Evolutionary conservation across 306 rosid genomes (phyloP).

Genomic region (Luffa acutangula): DNA sequence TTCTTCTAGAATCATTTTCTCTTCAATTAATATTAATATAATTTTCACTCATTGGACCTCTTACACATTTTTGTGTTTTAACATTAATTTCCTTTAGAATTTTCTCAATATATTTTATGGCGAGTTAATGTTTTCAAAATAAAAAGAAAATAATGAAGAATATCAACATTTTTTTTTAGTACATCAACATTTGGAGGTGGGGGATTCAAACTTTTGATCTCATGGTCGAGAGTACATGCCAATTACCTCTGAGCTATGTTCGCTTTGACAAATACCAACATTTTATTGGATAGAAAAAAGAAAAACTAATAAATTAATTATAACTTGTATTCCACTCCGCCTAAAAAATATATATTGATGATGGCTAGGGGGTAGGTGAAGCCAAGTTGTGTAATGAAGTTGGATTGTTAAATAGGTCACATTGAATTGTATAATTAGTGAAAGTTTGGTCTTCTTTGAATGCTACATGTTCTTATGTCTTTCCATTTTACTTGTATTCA

Average conservation of each 20-base stretch:
- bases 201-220: no score
- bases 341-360: neutral
- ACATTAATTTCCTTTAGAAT: no score
- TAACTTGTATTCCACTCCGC: neutral
- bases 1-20: no score
- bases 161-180: neutral
- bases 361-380: neutral
- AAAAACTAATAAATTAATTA: neutral
- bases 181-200: no score
- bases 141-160: neutral
- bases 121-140: no score
- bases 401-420: neutral
- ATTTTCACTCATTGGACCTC: no score
- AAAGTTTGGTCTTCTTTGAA: conserved; percentile 1
- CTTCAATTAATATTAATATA: no score
- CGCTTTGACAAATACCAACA: no score
- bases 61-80: no score
- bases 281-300: neutral
- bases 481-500: neutral
- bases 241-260: no score
- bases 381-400: neutral
- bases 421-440: neutral
- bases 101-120: no score
- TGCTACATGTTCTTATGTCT: neutral
- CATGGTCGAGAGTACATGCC: no score